These are phyloP conservation scores for Cronartium quercuum DNA, from an alignment of 1,284 basidiomycete genomes.

Conservation along the genomic window DNA sequence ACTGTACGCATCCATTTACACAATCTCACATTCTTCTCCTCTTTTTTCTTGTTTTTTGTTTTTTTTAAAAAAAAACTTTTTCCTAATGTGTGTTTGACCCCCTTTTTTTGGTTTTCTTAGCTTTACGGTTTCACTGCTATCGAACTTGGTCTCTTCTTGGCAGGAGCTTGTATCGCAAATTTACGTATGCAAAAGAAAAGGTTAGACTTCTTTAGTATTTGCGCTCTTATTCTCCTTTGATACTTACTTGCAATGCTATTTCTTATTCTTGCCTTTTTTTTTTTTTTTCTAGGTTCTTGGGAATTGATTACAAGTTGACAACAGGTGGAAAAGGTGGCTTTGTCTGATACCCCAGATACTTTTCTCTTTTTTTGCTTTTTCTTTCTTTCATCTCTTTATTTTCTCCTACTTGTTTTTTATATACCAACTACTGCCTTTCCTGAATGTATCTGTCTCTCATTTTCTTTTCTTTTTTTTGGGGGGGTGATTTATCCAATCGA, in stretches of 20 bases:
- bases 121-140: conserved; percentile 32
- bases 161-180: conserved; percentile 22
- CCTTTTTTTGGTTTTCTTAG: not conserved
- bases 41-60: not conserved
- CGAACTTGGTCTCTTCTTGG: conserved; percentile 21
- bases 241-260: not conserved
- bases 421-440: too few relatives aligned
- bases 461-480: too few relatives aligned
- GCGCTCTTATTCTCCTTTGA: not conserved
- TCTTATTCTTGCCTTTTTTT: not conserved
- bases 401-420: not conserved
- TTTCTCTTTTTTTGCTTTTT: not conserved
- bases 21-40: too few relatives aligned
- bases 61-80: not conserved
- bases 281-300: conserved; percentile 19
- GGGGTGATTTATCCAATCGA: too few relatives aligned
- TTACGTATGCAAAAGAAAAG: conserved; percentile 33
- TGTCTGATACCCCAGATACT: not conserved
- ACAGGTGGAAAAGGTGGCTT: conserved; percentile 20
- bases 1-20: not conserved
- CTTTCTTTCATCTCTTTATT: not conserved
- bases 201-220: not conserved
- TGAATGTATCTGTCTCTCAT: too few relatives aligned
- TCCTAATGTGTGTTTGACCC: not conserved
- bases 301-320: conserved; percentile 36